These are phyloP conservation scores for Umbellularia californica DNA, from an alignment of 164 flowering plant genomes.

Conservation along the genomic window DNA sequence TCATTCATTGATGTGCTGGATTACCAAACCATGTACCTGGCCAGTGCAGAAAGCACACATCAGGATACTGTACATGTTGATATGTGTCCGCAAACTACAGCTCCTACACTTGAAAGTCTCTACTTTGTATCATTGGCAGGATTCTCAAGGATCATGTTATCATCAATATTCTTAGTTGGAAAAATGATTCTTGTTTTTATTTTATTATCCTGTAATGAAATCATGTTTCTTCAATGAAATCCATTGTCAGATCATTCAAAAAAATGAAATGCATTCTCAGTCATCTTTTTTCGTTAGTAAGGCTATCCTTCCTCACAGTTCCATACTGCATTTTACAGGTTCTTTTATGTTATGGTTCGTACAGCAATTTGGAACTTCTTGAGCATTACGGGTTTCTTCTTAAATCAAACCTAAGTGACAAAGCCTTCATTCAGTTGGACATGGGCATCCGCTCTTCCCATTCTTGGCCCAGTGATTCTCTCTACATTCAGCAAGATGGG, in stretches of 20 bases:
- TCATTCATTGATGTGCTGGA: not conserved
- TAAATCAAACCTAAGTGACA: constrained; percentile 70
- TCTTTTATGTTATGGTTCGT: constrained; percentile 79
- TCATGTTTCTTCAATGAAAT: not conserved
- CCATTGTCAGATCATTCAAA: no score
- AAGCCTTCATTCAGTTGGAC: constrained; percentile 57
- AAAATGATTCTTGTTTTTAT: not conserved
- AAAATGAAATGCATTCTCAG: no score
- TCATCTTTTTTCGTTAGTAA: not conserved
- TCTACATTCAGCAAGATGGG: constrained; percentile 68
- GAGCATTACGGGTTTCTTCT: constrained; percentile 92
- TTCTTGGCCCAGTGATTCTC: constrained; percentile 64
- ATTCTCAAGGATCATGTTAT: no score
- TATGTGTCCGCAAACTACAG: no score
- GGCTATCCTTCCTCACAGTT: not conserved
- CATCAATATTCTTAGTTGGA: no score
- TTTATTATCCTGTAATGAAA: not conserved
- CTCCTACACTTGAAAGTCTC: no score
- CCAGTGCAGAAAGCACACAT: not conserved
- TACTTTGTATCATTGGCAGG: no score
- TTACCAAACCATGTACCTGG: not conserved
- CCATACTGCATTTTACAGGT: constrained; percentile 40
- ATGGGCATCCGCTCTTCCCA: constrained; percentile 33
- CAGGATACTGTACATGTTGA: no score
- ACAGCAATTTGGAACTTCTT: constrained; percentile 92